Conservation (phyloP, 169 alveolate species). For the Babesia caballi region DNA sequence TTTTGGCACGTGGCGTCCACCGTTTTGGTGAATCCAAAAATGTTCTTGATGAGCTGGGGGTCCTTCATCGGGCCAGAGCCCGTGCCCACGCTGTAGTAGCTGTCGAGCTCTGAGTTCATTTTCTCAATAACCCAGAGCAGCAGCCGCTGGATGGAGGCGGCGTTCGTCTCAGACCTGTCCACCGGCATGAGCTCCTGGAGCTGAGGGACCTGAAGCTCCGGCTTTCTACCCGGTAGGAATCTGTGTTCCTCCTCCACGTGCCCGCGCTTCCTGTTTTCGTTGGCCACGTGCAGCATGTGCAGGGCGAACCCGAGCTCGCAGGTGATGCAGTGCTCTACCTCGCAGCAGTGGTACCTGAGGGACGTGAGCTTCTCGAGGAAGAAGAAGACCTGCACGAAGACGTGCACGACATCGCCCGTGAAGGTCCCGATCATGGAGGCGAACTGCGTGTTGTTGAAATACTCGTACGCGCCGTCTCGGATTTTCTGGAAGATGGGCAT, state of each 20-base stretch:
- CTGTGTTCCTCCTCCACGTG: slow-evolving; percentile 2
- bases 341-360: slow-evolving; percentile 50
- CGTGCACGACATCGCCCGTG: slow-evolving; percentile 56
- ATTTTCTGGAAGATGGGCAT: slow-evolving; percentile 24
- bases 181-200: slow-evolving; percentile 59
- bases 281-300: slow-evolving; percentile 33
- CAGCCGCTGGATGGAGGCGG: slow-evolving; percentile 26
- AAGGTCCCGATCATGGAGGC: slow-evolving; percentile 56
- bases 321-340: slow-evolving; percentile 49
- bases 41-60: slow-evolving; percentile 25
- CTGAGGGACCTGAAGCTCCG: slow-evolving; percentile 38
- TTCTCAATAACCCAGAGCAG: slow-evolving; percentile 60
- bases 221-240: not conserved
- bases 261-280: slow-evolving; percentile 45
- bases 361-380: slow-evolving; percentile 47
- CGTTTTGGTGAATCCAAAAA: slow-evolving; percentile 45
- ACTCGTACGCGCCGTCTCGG: not conserved
- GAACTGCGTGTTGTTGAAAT: slow-evolving; percentile 33
- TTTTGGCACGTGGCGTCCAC: slow-evolving; percentile 19
- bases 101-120: slow-evolving; percentile 49
- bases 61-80: not conserved
- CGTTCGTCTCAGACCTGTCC: slow-evolving; percentile 33
- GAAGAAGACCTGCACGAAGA: slow-evolving; percentile 58
- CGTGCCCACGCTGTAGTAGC: slow-evolving; percentile 15
- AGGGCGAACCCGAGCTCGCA: slow-evolving; percentile 63